phyloP scores from a whole-genome alignment of 208 protist species.

The Trypanosoma melophagium region DNA sequence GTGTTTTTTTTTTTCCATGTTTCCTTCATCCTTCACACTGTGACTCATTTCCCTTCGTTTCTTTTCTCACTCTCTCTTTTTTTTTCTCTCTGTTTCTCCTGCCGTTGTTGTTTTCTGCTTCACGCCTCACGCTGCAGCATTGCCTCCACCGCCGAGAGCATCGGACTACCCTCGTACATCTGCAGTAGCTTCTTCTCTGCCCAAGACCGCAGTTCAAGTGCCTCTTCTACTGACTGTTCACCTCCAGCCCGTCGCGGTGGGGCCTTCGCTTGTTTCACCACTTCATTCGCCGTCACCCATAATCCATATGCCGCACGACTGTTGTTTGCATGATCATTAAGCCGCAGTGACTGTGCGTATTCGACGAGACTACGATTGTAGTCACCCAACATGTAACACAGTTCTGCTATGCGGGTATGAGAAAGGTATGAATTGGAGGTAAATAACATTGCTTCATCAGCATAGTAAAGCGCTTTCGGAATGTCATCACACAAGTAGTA shows the following conservation, averaged over 20 bases:
- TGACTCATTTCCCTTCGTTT: slow-evolving; percentile 4
- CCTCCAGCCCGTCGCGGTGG: slow-evolving; percentile 33
- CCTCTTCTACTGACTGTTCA: slow-evolving; percentile 37
- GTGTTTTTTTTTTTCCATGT: neutral
- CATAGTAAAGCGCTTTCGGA: slow-evolving; percentile 62
- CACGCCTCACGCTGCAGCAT: slow-evolving; percentile 50
- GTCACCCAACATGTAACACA: slow-evolving; percentile 71
- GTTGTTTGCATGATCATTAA: slow-evolving; percentile 78
- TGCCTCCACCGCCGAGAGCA: slow-evolving; percentile 56
- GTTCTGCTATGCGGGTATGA: slow-evolving; percentile 70
- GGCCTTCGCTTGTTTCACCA: slow-evolving; percentile 45
- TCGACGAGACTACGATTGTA: slow-evolving; percentile 45
- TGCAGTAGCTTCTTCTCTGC: slow-evolving; percentile 60
- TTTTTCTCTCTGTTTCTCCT: neutral
- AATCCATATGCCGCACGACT: slow-evolving; percentile 72
- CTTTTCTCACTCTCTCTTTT: neutral
- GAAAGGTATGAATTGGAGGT: slow-evolving; percentile 49
- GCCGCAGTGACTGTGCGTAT: slow-evolving; percentile 79
- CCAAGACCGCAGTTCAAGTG: slow-evolving; percentile 54
- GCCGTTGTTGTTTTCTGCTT: neutral
- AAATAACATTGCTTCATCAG: slow-evolving; percentile 68
- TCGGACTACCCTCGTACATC: slow-evolving; percentile 75
- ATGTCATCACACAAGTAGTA: slow-evolving; percentile 63
- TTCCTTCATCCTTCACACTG: neutral
- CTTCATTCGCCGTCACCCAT: slow-evolving; percentile 57